Evolutionary conservation across 306 rosid species (phyloP), one percentile per base, ranked within the genome.

Genomic region (Inga laurina): DNA sequence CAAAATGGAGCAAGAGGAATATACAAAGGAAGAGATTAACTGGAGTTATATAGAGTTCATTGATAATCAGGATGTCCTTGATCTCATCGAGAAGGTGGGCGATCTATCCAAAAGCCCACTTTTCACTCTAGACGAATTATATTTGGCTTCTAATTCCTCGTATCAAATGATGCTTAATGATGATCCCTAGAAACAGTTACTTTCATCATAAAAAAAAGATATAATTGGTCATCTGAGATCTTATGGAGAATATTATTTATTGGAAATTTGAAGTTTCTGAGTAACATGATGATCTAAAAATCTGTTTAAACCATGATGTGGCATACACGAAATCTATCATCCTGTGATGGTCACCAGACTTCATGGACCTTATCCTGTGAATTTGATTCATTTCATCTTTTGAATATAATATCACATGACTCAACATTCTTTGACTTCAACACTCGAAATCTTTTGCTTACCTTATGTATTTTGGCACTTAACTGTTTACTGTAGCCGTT

Each of bases 1-100:
- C 92, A 95, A 95, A 91, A 92, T 95, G 99, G 99, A 95, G 92
- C 99, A 95, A 89, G 99, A 95, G 84, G 99, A 95, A 81, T 95
- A 95, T 85, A 90, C 97, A 22, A 95, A 90, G 86, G 99, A 95
- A 90, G 96, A 92, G 81, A 95, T 95, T 77, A 82, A 95, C 74
- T 95, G 99, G 99, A 95, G 99, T 87, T 95, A 95, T 75, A 95
- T 95, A 76, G 98, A 95, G 85, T 95, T 95, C 16, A 84, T 95
- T 48, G 99, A 95, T 87, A 95, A 95, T 87, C 98, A 92, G 85
- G 99, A 95, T 82, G 77, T 95, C 80, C 99, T 95, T 87, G 97
- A 95, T 88, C 99, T 95, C 86, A 82, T 95, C 62, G 99, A 95
- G 87, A 95, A 91, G 96, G 99, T 93, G 72, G 46, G 88, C 51